Conservation (phyloP, 1,139 yeast species). For the Taphrina sp. region DNA sequence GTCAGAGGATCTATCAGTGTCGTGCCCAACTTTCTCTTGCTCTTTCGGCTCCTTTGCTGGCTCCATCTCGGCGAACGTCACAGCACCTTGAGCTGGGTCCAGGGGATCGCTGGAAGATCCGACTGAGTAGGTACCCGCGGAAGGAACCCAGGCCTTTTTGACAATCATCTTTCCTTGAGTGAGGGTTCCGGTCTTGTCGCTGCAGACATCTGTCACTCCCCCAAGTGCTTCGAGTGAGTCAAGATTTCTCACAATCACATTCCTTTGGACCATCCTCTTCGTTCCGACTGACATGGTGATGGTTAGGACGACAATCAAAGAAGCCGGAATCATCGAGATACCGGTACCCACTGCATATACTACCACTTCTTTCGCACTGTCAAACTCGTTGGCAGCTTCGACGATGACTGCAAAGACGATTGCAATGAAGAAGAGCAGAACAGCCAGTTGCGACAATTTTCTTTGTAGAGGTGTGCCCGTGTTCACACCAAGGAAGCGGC, state of each 20-base stretch:
- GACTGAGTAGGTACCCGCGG: slow-evolving; percentile 63
- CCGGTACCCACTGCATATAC: slow-evolving; percentile 60
- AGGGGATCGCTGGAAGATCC: slow-evolving; percentile 64
- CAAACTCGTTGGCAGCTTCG: slow-evolving; percentile 72
- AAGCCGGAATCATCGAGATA: slow-evolving; percentile 38
- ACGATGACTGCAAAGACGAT: slow-evolving; percentile 74
- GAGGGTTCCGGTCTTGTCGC: slow-evolving; percentile 94
- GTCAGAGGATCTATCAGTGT: no score
- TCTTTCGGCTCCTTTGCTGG: background rate
- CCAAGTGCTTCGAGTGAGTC: slow-evolving; percentile 80
- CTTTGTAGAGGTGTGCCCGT: slow-evolving; percentile 74
- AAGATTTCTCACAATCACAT: slow-evolving; percentile 73
- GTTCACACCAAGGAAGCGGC: slow-evolving; percentile 37
- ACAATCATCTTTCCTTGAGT: slow-evolving; percentile 81
- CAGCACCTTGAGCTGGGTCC: slow-evolving; percentile 66
- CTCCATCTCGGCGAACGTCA: slow-evolving; percentile 39
- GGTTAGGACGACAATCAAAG: slow-evolving; percentile 74
- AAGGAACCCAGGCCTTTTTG: slow-evolving; percentile 73
- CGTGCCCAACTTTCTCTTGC: background rate
- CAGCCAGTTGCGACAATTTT: slow-evolving; percentile 67
- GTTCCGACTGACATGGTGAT: slow-evolving; percentile 88
- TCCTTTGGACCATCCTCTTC: slow-evolving; percentile 66
- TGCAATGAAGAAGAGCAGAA: slow-evolving; percentile 65
- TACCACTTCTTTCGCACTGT: slow-evolving; percentile 68
- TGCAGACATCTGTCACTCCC: slow-evolving; percentile 75